A percentile compares a stretch with the other conserved stretches of the same genome.
phyloP scores from a whole-genome alignment of 1,139 yeast genomes.

The Yamadazyma triangularis region DNA sequence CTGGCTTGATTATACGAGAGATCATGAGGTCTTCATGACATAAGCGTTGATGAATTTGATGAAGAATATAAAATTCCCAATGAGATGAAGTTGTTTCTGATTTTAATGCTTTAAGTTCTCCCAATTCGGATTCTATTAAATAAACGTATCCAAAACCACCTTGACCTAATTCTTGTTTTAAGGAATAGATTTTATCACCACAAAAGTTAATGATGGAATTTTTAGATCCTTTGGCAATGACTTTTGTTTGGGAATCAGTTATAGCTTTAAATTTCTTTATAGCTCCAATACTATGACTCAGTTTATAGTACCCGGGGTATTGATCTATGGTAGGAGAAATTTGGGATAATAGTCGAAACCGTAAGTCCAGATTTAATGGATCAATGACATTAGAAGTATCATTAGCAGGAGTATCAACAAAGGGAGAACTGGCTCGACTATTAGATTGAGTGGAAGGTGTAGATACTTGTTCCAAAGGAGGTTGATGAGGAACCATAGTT shows the following conservation, averaged over 20 bases:
- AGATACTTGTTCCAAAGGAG: constrained; percentile 5
- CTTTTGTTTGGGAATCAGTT: constrained; percentile 30
- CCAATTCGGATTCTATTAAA: constrained; percentile 62
- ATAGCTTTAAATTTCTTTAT: constrained; percentile 31
- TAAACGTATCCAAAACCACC: constrained; percentile 84
- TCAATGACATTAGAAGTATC: constrained; percentile 16
- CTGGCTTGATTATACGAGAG: constrained; percentile 34
- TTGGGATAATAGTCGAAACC: constrained; percentile 19
- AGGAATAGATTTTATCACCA: constrained; percentile 50
- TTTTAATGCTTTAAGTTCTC: constrained; percentile 62
- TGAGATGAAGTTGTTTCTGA: constrained; percentile 65
- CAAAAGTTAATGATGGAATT: constrained; percentile 44
- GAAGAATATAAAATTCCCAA: constrained; percentile 81
- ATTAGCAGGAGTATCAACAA: constrained; percentile 34
- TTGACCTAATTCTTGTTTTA: constrained; percentile 63
- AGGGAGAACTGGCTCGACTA: constrained; percentile 39
- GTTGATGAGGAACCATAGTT: constrained; percentile 38
- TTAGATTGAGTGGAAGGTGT: constrained; percentile 34
- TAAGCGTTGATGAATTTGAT: constrained; percentile 45
- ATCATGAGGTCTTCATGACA: constrained; percentile 6
- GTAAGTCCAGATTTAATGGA: constrained; percentile 25
- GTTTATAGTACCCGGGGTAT: constrained; percentile 25
- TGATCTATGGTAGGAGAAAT: constrained; percentile 22
- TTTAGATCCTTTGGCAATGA: constrained; percentile 33
- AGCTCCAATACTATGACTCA: constrained; percentile 12